These are phyloP conservation scores for Solanum lignicaule DNA, from an alignment of 257 asterid genomes.

Conservation along the genomic window DNA sequence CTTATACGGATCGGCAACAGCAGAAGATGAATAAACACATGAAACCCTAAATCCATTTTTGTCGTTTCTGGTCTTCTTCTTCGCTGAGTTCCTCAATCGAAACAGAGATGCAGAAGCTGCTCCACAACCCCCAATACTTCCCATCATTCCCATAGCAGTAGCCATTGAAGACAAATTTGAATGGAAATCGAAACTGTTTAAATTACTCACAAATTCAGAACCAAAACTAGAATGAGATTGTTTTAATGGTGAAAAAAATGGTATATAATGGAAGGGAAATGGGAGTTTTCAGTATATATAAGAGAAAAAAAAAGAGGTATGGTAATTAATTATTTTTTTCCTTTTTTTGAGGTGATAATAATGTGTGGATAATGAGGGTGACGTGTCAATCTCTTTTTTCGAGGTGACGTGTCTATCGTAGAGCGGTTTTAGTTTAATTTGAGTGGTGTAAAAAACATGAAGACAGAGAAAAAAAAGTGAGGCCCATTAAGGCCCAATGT, in stretches of 20 bases:
- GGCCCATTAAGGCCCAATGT: not conserved
- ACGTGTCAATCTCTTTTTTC: not conserved
- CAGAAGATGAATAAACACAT: conserved; percentile 34
- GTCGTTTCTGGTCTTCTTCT: conserved; percentile 8
- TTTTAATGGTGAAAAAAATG: not conserved
- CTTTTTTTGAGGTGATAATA: not conserved
- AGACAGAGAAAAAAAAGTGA: not conserved
- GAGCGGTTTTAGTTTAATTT: not conserved
- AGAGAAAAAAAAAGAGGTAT: not conserved
- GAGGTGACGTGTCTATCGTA: not conserved
- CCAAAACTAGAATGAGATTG: not conserved
- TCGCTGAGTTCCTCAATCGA: conserved; percentile 19
- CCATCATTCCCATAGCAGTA: conserved; percentile 16
- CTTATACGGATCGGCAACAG: conserved; percentile 54
- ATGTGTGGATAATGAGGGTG: not conserved
- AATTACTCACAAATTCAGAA: not conserved
- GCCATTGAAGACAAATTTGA: conserved; percentile 26
- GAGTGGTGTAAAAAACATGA: not conserved
- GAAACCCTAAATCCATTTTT: conserved; percentile 33
- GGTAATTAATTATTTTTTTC: not conserved
- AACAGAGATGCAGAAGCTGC: conserved; percentile 32
- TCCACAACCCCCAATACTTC: conserved; percentile 31
- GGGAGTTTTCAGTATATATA: not conserved
- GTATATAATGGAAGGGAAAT: not conserved
- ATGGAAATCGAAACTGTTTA: not conserved